These are phyloP conservation scores for Gnomoniopsis sp. DNA, from an alignment of 2,329 filamentous ascomycete species.

Conservation along the genomic window DNA sequence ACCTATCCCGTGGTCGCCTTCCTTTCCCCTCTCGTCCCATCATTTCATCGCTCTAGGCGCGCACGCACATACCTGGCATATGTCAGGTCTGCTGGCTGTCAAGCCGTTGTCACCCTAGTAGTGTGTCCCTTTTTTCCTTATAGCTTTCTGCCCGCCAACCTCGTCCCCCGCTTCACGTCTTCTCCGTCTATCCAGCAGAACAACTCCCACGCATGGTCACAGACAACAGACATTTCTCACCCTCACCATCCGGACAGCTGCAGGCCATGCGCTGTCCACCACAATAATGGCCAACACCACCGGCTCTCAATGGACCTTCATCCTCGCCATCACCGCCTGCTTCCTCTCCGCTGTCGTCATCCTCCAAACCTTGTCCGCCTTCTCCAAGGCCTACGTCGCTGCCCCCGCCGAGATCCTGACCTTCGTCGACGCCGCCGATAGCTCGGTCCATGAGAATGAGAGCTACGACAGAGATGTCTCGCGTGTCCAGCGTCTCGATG, in stretches of 20 bases:
- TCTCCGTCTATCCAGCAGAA: neutral
- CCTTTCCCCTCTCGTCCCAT: neutral
- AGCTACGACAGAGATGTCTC: conserved; percentile 59
- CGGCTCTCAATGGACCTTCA: conserved; percentile 53
- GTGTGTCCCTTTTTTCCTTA: conserved; percentile 16
- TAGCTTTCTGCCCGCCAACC: neutral
- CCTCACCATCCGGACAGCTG: conserved; percentile 10
- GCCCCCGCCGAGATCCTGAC: conserved; percentile 56
- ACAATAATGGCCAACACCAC: conserved; percentile 47
- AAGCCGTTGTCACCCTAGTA: neutral
- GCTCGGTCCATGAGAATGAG: conserved; percentile 62
- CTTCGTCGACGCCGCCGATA: conserved; percentile 59
- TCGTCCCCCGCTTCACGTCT: neutral
- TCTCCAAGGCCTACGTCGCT: conserved; percentile 52
- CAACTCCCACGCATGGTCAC: conserved; percentile 3
- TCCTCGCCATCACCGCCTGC: conserved; percentile 57
- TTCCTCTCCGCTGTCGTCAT: conserved; percentile 53
- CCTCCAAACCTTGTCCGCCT: conserved; percentile 48
- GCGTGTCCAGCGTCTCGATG: conserved; percentile 55
- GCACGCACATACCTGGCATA: neutral
- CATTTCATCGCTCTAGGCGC: neutral
- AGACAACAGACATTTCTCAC: conserved; percentile 13
- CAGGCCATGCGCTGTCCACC: conserved; percentile 21
- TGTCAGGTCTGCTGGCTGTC: neutral
- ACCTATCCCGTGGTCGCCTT: neutral